Conservation (phyloP, 2,329 filamentous ascomycete genomes). For the Calonectria honghensis region DNA sequence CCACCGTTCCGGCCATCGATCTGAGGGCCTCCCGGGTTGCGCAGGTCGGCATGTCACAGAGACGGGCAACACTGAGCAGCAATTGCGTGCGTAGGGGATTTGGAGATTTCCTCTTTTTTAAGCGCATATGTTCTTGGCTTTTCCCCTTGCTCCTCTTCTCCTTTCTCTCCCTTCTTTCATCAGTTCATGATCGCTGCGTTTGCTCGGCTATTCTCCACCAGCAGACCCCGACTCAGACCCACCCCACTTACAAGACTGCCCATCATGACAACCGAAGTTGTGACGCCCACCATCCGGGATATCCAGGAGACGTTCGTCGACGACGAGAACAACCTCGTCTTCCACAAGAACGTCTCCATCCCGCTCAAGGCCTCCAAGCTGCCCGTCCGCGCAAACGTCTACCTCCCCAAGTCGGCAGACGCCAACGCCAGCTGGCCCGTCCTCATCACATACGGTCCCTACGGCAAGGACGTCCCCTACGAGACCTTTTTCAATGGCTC, state of each 20-base stretch:
- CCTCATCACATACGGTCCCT: constrained; percentile 39
- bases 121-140: neutral
- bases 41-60: constrained; percentile 5
- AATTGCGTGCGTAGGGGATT: constrained; percentile 3
- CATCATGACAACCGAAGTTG: constrained; percentile 34
- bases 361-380: constrained; percentile 35
- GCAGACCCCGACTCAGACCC: constrained; percentile 12
- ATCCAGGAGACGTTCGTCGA: constrained; percentile 34
- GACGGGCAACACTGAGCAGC: neutral
- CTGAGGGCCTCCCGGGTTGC: constrained; percentile 34
- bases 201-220: neutral
- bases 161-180: neutral
- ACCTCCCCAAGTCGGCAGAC: constrained; percentile 55
- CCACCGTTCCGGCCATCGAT: constrained; percentile 37
- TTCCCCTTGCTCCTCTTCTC: neutral
- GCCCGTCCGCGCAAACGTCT: constrained; percentile 53
- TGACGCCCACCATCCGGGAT: constrained; percentile 36
- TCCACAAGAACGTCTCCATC: constrained; percentile 40
- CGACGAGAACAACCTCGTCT: constrained; percentile 36
- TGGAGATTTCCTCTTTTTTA: constrained; percentile 9
- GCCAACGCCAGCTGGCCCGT: constrained; percentile 32
- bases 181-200: constrained; percentile 16
- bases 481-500: constrained; percentile 48
- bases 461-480: constrained; percentile 39
- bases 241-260: constrained; percentile 19